Base-by-base conservation (phyloP, 768 basidiomycete genomes). In the Cystofilobasidium macerans region DNA sequence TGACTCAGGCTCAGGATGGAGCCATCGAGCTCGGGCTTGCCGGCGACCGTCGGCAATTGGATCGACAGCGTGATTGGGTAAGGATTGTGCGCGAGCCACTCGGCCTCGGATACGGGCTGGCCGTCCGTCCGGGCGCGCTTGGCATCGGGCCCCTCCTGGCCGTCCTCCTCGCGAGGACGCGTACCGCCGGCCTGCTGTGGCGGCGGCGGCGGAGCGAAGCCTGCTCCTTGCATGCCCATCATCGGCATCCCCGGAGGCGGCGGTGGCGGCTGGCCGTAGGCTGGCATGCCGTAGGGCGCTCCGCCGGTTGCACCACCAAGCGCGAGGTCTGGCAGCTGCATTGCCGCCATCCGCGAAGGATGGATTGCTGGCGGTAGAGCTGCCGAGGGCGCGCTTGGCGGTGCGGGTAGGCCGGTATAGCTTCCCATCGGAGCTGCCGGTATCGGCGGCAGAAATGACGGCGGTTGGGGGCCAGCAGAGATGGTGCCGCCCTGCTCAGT, bases 81-180 rank as follows among this genome's bases (percentile, higher is more conserved):
- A 36, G 91, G 88, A 75, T 97, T 90, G 83, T 90, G 85, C 56
- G 80, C 80, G 70, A 90, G 84, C 92, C 92, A 97, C 75, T 93
- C 89, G 61, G 71, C 64, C 66, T 79, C 78, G 71, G 72, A 56
- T 18, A 57, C 36, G 14, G 32, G 87, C 42, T 91, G 77, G 76
- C 91, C 93, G 32, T 86, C 86, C 18, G 94, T 83, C 64, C 84
- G 84, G 71, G 89, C 88, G 61, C 91, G 81, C 77, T 99, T 99
- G 57, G 92, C 84, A 7, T 88, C 86, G 28, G 86, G 88, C 51
- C 83, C 85, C 62, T 85, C 86, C 75, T 89, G n/a, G n/a, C n/a
- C 84, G 64, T 93, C 90, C 40, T 87, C 70, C 9, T 74, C 73
- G 20, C 67, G 68, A 84, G 67, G 83, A 8, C 51, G 51, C 9